Percentiles rank a stretch among this genome's conserved stretches.
Evolutionary conservation across 108 stramenopile genomes (phyloP).

Genomic region (Cylindrotheca closterium): DNA sequence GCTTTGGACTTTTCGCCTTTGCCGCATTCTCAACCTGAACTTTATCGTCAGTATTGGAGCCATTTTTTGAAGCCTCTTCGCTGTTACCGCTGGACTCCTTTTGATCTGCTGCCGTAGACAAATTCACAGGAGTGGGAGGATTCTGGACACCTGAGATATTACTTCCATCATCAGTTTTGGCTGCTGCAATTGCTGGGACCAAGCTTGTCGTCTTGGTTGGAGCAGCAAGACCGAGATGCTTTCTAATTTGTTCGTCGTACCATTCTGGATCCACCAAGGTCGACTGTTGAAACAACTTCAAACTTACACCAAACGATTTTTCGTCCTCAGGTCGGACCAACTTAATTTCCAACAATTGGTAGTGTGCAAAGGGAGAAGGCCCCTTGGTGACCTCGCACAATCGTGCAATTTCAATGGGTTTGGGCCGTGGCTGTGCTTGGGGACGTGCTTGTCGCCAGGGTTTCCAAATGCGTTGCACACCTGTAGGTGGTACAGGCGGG

Average conservation of each 20-base stretch:
- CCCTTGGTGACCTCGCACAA: conserved; percentile 19
- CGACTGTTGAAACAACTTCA: conserved; percentile 40
- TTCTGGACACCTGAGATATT: too few species aligned
- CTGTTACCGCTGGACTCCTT: too few species aligned
- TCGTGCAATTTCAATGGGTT: background rate
- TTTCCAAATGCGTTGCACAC: background rate
- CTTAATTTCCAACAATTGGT: conserved; percentile 15
- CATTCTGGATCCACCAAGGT: conserved; percentile 43
- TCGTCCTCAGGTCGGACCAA: conserved; percentile 27
- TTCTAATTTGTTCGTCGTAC: too few species aligned
- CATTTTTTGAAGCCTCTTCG: too few species aligned
- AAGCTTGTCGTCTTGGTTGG: too few species aligned
- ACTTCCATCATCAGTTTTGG: background rate
- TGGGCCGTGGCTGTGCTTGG: conserved; percentile 8
- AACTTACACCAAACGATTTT: conserved; percentile 52
- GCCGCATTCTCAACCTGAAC: too few species aligned
- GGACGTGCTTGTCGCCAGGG: background rate
- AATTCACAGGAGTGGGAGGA: too few species aligned
- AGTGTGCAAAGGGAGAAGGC: conserved; percentile 39
- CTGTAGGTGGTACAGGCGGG: conserved; percentile 21
- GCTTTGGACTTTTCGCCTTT: too few species aligned
- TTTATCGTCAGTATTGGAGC: too few species aligned
- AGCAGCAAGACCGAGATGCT: too few species aligned
- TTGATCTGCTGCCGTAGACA: too few species aligned
- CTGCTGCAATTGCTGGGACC: background rate